Base-by-base conservation (phyloP, 2,329 filamentous ascomycete species). In the Macrophomina tecta region DNA sequence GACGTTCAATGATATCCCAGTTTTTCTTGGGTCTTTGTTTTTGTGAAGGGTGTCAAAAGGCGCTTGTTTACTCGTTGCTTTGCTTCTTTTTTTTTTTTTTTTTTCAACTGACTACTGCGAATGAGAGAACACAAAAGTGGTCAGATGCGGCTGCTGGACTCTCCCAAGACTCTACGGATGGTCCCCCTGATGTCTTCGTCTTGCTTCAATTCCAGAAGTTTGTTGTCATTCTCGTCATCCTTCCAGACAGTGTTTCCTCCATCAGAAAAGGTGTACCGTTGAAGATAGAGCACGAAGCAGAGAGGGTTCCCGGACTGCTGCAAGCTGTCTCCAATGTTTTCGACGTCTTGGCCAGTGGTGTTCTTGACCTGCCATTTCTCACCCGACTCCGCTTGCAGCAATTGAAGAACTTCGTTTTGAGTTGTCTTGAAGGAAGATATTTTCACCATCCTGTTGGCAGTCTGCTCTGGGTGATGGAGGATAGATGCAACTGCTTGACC, bases 371-470 rank as follows among this genome's bases (percentile, higher is more conserved):
- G 77, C 81, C 83, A 89, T 67, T 84, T 83, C 18, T 77, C 72
- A 1, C 82, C 83, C 0, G 84, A 85, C 14, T 82, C 76, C 65
- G 83, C 82, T 75, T 90, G 85, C 2, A 86, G 77, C 0, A 82
- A 73, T 14, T 77, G 74, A 1, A 90, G 73, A 1, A 91, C 75
- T 69, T 90, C 81, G 28, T 85, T 85, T 74, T 89, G 87, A 0
- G 84, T 83, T 0, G 84, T 82, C 38, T 83, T 83, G 70, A 89
- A 86, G 0, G 84, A 87, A 2, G 86, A 83, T 14, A 90, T 77
- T 56, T 82, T 82, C 36, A 91, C 74, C 73, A 87, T 86, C 69
- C 84, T 81, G 73, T 90, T 90, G 38, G 80, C 82, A 0, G 87
- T 89, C 67, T 82, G 76, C 1, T 82, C 79, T 0, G 83, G 80